Evolutionary conservation across 1,139 yeast genomes (phyloP), one percentile per base, ranked within the genome.

Genomic region (Geotrichum cucujoidarum): DNA sequence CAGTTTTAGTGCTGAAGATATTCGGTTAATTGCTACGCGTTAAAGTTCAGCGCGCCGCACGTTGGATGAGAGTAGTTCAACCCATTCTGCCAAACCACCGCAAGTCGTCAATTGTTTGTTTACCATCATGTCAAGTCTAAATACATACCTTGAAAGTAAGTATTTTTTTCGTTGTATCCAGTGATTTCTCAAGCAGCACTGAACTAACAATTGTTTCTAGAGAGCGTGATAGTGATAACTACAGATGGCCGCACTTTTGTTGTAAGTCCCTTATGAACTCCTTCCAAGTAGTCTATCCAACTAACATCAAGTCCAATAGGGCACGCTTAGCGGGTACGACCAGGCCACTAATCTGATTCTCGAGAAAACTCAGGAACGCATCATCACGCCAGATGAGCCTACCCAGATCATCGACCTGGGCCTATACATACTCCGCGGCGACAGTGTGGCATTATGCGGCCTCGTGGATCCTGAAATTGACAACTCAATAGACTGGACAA

Each of bases 301-400:
- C 16, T 14, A 27, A 46, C 49, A 30, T 57, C 59, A 7, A 11
- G 3, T 5, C 22, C 22, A 20, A 43, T 57, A 78, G 62, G 97
- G 96, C 1, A 72, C 67, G 24, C 74, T 90, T 35, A 82, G 81
- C 61, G 95, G 96, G 18, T 89, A 75, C 60, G 97, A 90, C 64
- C 82, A 83, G 58, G 73, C 83, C 44, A 83, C 95, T 24, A 90
- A 90, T 61, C 60, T 90, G 18, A 73, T 88, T 36, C 70, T 90
- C 37, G 67, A 81, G 7, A 67, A 74, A 30, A 74, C 92, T n/a
- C 65, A 74, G 31, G 92, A 85, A 60, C 63, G 80, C 30, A 57
- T 68, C 30, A 65, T 69, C 16, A 50, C 66, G 7, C 65, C 63
- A 1, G 77, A 73, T 21, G 76, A 71, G 4, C 75, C 76, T 0